Conservation (phyloP, 257 asterid species). For the Fraxinus pennsylvanica region DNA sequence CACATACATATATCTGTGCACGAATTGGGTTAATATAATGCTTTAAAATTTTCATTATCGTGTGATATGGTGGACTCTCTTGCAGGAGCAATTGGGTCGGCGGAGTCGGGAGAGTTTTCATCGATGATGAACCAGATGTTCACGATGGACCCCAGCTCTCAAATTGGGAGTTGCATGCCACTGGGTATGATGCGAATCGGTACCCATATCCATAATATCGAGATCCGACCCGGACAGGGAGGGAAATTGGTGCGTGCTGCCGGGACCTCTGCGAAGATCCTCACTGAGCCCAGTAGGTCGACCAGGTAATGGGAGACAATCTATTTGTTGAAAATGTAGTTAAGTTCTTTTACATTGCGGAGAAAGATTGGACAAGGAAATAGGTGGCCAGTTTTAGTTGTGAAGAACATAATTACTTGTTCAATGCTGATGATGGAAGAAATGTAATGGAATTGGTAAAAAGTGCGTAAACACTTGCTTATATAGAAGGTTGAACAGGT, state of each 20-base stretch:
- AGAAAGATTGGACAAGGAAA: background rate
- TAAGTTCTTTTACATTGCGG: background rate
- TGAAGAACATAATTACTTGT: background rate
- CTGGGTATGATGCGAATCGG: constrained; percentile 49
- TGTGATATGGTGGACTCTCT: background rate
- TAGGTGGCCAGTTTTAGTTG: background rate
- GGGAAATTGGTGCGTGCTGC: constrained; percentile 76
- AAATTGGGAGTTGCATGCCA: constrained; percentile 66
- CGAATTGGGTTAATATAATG: background rate
- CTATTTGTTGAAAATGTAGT: background rate
- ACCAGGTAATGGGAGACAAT: constrained; percentile 37
- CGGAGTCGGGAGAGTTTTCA: constrained; percentile 29
- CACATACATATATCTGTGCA: background rate
- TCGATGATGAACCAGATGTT: constrained; percentile 55
- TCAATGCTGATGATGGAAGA: background rate
- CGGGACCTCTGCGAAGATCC: constrained; percentile 65
- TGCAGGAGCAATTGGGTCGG: constrained; percentile 35
- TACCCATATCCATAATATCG: constrained; percentile 67
- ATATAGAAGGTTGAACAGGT: background rate
- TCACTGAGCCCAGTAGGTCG: constrained; percentile 70
- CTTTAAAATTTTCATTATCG: background rate
- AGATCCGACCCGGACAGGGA: constrained; percentile 89
- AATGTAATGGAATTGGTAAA: background rate
- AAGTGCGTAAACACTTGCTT: background rate
- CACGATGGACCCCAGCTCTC: constrained; percentile 58